Base-by-base conservation (phyloP, 352 stramenopile species). In the Phytophthora europaea region DNA sequence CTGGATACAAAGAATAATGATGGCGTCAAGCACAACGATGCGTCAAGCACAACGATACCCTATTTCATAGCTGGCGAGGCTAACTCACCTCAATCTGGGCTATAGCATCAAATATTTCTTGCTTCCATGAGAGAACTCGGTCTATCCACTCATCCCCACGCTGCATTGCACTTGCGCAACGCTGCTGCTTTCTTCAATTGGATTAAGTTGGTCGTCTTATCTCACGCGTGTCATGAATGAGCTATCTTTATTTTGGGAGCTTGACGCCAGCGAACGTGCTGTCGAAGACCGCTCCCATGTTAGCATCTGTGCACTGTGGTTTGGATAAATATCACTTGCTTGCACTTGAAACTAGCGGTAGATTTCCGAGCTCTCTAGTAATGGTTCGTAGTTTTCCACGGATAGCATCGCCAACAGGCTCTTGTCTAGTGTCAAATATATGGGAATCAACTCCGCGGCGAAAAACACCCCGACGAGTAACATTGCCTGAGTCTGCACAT, bases 381-480 rank as follows among this genome's bases (percentile, higher is more conserved):
- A 63, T 31, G 84, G 85, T 22, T 94, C 83, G 65, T 95, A 95
- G 31, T 94, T 82, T 59, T 96, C 89, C 10, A 94, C 80, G 5
- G 88, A 95, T 13, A 96, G 75, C 86, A 96, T 92, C 9, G 84
- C 83, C 20, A 96, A 75, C 22, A 96, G 64, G 18, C 87, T 72
- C 23, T 87, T 82, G 66, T 96, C 89, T 7, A 96, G 83, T 38
- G 80, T 94, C 50, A 93, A 69, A 67, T 94, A 94, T 28, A 96
- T 91, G 3, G 89, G 89, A 2, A 88, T 87, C 28, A 96, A 78
- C 72, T 96, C 89, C 2, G 88, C 86, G 5, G 80, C 78, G 61
- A 94, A 86, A 66, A 96, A 96, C 22, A 96, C 87, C 0, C 84
- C 85, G 15, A 96, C 89, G 16, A 96, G 73, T 6, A 95, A 65